Evolutionary conservation across 1,139 yeast species (phyloP), one percentile per base, ranked within the genome.

Genomic region (Pneumocystis oryctolagi): DNA sequence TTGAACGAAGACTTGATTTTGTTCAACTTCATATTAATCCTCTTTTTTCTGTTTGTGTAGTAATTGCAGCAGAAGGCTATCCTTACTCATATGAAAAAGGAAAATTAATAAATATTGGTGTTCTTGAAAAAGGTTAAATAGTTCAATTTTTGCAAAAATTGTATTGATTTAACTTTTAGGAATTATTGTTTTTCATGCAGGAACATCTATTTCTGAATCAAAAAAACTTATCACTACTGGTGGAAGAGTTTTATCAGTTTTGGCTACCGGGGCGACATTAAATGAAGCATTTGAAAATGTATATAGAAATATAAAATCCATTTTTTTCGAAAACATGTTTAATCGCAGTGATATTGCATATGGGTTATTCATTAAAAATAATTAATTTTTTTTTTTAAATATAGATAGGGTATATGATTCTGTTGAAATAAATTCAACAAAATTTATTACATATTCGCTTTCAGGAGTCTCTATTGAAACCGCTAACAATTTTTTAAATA

Each of bases 401-500:
- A 34, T 57, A 57, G 14, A 34, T 39, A 59, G 67, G 32, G 67
- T 63, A 31, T 65, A 63, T 59, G 56, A 66, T 16, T 62, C 63
- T 6, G 47, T 6, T 8, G 32, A 30, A 5, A 12, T 57, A 25
- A 32, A 32, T n/a, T 68, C 71, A 2, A 69, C 70, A 1, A 64
- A 71, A 57, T 81, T 85, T 25, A 81, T 88, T 68, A 90, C 97
- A 1, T 90, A 90, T 70, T 96, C 89, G 65, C 87, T 83, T 68
- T 89, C 98, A 25, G 99, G 99, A 76, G 99, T 94, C 58, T 89
- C 96, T 60, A 97, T 94, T 61, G 99, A 92, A 72, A 86, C 87
- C 68, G 98, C 98, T 69, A 92, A 92, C 75, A 74, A 80, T 70
- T 82, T 94, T 66, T 97, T 94, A 59, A 90, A 90, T 73, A 84